Conservation (phyloP, 2,329 filamentous ascomycete species). For the Botryotinia globosa region DNA sequence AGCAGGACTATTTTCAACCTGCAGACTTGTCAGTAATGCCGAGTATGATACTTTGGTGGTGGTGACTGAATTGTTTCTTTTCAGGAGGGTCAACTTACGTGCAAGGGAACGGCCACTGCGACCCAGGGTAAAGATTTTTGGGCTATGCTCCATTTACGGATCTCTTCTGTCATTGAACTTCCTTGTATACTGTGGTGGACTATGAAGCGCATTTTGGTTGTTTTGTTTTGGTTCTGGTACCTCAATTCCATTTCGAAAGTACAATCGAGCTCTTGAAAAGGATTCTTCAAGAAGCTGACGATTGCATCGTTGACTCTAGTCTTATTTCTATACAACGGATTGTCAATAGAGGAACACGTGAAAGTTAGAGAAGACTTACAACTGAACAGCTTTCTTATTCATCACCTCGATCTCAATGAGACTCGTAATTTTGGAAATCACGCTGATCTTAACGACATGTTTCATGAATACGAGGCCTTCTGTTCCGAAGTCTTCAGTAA, state of each 20-base stretch:
- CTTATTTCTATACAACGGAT: slow-evolving; percentile 24
- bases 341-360: neutral
- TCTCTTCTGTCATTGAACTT: slow-evolving; percentile 24
- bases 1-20: neutral
- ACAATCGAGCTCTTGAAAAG: slow-evolving; percentile 25
- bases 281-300: slow-evolving; percentile 17
- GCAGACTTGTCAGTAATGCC: neutral
- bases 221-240: slow-evolving; percentile 9
- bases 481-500: slow-evolving; percentile 34
- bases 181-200: slow-evolving; percentile 38
- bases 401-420: slow-evolving; percentile 26
- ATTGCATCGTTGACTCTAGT: slow-evolving; percentile 28
- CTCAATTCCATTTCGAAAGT: slow-evolving; percentile 25
- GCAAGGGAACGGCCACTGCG: slow-evolving; percentile 37
- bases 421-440: slow-evolving; percentile 21
- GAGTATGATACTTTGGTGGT: neutral
- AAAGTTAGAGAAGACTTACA: slow-evolving; percentile 23
- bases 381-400: slow-evolving; percentile 21
- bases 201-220: slow-evolving; percentile 23
- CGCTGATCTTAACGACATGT: slow-evolving; percentile 32
- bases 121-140: slow-evolving; percentile 39
- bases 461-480: slow-evolving; percentile 39
- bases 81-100: slow-evolving; percentile 23
- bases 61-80: neutral
- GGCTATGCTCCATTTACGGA: slow-evolving; percentile 35